A percentile compares a stretch with the other conserved stretches of the same genome.
Conservation (phyloP, 192 early-diverging fungal species). For the Thamnidium elegans region DNA sequence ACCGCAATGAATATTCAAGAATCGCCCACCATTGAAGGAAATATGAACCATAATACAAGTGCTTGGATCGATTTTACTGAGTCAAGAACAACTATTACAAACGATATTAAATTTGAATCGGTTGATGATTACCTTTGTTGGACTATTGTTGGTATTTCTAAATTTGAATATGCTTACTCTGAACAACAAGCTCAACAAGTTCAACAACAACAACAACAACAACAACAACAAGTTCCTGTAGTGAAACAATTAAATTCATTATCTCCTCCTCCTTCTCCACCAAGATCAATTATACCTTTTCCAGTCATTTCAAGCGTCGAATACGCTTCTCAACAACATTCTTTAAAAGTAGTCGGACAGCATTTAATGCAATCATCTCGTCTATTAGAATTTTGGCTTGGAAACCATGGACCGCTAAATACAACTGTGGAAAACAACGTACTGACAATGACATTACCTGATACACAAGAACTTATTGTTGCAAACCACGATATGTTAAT, state of each 20-base stretch:
- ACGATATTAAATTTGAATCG: conserved; percentile 24
- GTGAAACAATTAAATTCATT: neutral
- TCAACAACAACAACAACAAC: neutral
- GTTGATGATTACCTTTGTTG: conserved; percentile 80
- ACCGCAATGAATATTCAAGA: conserved; percentile 7
- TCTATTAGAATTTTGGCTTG: conserved; percentile 46
- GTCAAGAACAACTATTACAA: neutral
- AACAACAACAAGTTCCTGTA: no score
- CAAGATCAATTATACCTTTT: conserved; percentile 25
- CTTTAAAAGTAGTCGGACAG: conserved; percentile 38
- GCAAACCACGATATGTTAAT: no score
- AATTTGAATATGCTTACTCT: conserved; percentile 36
- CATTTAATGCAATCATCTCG: conserved; percentile 36
- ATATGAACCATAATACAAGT: conserved; percentile 8
- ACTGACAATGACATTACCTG: neutral
- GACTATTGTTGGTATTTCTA: conserved; percentile 80
- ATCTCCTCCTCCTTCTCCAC: conserved; percentile 38
- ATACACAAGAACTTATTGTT: no score
- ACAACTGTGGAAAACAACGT: neutral
- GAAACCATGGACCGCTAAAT: conserved; percentile 39
- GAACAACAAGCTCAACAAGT: neutral
- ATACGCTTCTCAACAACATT: conserved; percentile 39
- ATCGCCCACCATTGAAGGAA: neutral
- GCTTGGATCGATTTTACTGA: conserved; percentile 10
- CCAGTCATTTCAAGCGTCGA: conserved; percentile 17